phyloP scores from a whole-genome alignment of 805 yeast genomes.

The Saccharomyces kudriavzevii region DNA sequence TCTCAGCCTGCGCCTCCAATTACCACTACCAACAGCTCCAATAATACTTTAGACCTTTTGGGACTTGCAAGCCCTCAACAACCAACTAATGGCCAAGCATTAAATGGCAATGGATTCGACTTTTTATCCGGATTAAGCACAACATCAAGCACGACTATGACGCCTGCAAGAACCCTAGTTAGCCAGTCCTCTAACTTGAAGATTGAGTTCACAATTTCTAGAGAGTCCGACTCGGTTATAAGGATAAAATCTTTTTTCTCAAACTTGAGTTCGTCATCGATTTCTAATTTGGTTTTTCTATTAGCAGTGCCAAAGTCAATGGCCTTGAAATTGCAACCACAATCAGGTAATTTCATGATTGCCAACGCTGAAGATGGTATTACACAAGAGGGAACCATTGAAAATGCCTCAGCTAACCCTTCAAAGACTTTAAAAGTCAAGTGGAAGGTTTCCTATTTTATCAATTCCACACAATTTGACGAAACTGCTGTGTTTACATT shows the following conservation, averaged over 20 bases:
- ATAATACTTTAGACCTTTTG: constrained; percentile 11
- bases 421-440: constrained; percentile 48
- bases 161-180: constrained; percentile 25
- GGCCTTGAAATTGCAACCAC: constrained; percentile 50
- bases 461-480: constrained; percentile 40
- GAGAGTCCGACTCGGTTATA: constrained; percentile 32
- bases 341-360: constrained; percentile 44
- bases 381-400: constrained; percentile 36
- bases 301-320: constrained; percentile 63
- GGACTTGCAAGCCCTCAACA: constrained; percentile 4
- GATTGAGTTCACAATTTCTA: constrained; percentile 37
- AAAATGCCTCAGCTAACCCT: constrained; percentile 27
- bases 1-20: constrained; percentile 22
- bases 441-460: constrained; percentile 56
- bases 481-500: constrained; percentile 47
- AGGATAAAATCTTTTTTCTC: constrained; percentile 43
- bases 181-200: constrained; percentile 39
- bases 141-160: constrained; percentile 4
- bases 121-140: constrained; percentile 8
- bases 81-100: constrained; percentile 1
- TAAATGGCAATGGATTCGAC: constrained; percentile 3
- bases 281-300: constrained; percentile 47
- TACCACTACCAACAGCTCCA: constrained; percentile 21
- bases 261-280: constrained; percentile 37
- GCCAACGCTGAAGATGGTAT: constrained; percentile 42